Evolutionary conservation across 805 yeast genomes (phyloP).

Genomic region (Clavispora phyllophila): DNA sequence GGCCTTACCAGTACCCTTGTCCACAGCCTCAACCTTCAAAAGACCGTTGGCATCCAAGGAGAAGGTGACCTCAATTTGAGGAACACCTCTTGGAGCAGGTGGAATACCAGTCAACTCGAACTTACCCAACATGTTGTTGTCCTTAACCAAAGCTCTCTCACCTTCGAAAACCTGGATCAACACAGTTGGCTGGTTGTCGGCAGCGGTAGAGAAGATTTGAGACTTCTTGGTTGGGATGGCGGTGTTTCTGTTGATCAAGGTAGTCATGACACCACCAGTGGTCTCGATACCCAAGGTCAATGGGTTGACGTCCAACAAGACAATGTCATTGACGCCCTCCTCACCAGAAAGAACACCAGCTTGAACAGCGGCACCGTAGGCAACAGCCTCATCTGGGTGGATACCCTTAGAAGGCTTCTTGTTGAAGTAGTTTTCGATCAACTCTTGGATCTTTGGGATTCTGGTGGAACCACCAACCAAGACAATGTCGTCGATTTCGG

Average conservation of each 20-base stretch:
- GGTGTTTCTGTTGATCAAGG: constrained; percentile 19
- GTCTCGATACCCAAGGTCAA: constrained; percentile 21
- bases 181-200: constrained; percentile 20
- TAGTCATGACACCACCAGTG: constrained; percentile 20
- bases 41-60: constrained; percentile 19
- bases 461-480: constrained; percentile 20
- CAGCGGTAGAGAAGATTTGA: constrained; percentile 19
- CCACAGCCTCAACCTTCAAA: constrained; percentile 18
- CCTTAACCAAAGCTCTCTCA: constrained; percentile 20
- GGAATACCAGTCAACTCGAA: constrained; percentile 20
- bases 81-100: constrained; percentile 20
- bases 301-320: constrained; percentile 20
- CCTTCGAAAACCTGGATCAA: constrained; percentile 19
- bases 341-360: constrained; percentile 20
- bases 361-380: constrained; percentile 75
- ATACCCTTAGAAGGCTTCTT: constrained; percentile 21
- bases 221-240: constrained; percentile 20
- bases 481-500: constrained; percentile 18
- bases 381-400: constrained; percentile 46
- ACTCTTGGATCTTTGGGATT: constrained; percentile 18
- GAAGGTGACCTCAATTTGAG: constrained; percentile 19
- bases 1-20: constrained; percentile 18
- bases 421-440: constrained; percentile 17
- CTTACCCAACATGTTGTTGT: constrained; percentile 20
- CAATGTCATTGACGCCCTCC: constrained; percentile 70